Conservation (phyloP, 345 rosid genomes). For the Salix udensis region DNA sequence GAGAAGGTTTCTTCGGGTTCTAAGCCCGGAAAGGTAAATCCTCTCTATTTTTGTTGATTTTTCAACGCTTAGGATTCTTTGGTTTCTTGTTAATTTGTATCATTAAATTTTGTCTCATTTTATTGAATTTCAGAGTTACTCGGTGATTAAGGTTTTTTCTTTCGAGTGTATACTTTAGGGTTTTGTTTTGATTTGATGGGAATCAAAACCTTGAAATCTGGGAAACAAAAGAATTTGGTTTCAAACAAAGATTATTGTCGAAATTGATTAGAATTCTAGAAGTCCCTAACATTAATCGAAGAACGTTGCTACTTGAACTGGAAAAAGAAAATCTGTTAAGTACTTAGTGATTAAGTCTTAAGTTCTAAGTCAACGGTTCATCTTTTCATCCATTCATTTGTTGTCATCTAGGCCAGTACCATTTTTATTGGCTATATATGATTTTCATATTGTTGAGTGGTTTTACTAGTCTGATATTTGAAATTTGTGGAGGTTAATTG, state of each 20-base stretch:
- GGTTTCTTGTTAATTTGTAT: background rate
- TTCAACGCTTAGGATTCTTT: background rate
- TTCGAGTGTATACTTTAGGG: no score
- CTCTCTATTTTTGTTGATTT: background rate
- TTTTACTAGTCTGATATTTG: background rate
- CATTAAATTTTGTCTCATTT: background rate
- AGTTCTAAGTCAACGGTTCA: background rate
- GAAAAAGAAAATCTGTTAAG: background rate
- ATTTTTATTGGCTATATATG: background rate
- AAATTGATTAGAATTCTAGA: background rate
- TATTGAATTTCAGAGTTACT: no score
- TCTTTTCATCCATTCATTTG: background rate
- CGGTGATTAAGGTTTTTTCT: background rate
- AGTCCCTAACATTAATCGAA: background rate
- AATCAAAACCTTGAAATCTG: background rate
- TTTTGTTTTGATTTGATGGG: background rate
- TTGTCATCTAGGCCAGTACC: background rate
- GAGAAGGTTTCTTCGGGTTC: slow-evolving; percentile 31
- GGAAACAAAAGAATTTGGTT: background rate
- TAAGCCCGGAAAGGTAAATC: slow-evolving; percentile 47
- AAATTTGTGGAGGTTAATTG: background rate
- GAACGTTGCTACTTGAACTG: background rate
- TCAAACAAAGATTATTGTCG: background rate
- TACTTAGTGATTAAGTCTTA: background rate
- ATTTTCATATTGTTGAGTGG: background rate